Evolutionary conservation across 345 rosid species (phyloP).

Genomic region (Pistacia vera): DNA sequence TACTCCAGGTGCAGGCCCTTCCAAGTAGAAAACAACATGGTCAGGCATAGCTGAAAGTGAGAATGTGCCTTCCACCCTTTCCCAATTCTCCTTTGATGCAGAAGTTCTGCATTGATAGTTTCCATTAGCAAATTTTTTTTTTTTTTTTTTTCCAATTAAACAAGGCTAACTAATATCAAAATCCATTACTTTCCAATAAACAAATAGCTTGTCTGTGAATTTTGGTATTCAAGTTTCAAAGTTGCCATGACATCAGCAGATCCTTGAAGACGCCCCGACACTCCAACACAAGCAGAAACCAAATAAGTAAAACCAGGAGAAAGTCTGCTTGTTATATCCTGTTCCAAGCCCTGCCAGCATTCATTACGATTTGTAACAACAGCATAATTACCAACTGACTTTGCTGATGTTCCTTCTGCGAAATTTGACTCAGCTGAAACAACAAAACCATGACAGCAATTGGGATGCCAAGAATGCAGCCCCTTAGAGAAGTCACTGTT

Average conservation of each 20-base stretch:
- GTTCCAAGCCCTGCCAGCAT: constrained; percentile 95
- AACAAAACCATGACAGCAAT: constrained; percentile 71
- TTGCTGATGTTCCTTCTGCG: constrained; percentile 35
- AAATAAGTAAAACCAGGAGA: constrained; percentile 56
- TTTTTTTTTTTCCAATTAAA: background rate
- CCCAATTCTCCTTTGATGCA: constrained; percentile 68
- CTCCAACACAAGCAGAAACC: constrained; percentile 75
- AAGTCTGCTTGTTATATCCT: constrained; percentile 74
- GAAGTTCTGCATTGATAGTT: constrained; percentile 51
- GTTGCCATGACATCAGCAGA: constrained; percentile 77
- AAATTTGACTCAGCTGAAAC: constrained; percentile 40
- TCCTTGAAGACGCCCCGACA: constrained; percentile 59
- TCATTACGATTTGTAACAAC: constrained; percentile 80
- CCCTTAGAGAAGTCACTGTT: constrained; percentile 87
- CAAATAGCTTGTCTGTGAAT: constrained; percentile 52
- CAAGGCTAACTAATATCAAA: constrained; percentile 14
- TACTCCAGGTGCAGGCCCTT: constrained; percentile 89
- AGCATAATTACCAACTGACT: constrained; percentile 49
- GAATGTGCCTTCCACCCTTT: constrained; percentile 76
- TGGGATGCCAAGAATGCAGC: constrained; percentile 68
- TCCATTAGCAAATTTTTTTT: constrained; percentile 7
- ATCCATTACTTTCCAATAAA: constrained; percentile 75
- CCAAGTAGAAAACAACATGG: constrained; percentile 73
- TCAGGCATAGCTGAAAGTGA: constrained; percentile 62
- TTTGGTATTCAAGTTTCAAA: constrained; percentile 57